Evolutionary conservation across 139 green algal genomes (phyloP).

Genomic region (Diplosphaera chodatii): DNA sequence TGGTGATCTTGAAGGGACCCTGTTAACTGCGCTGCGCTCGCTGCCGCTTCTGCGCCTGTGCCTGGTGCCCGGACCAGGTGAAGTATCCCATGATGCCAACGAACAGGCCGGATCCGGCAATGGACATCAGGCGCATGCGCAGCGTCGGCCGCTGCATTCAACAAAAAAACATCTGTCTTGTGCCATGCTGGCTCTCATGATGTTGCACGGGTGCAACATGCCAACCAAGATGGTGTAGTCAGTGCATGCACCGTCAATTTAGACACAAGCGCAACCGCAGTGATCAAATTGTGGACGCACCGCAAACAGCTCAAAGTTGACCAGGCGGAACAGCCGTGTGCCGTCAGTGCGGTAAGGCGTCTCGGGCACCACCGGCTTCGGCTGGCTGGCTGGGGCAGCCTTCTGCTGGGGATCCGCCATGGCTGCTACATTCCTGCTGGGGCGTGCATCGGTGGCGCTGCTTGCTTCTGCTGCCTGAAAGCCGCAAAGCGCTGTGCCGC

Average conservation of each 20-base stretch:
- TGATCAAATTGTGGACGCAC: background rate
- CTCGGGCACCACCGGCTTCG: background rate
- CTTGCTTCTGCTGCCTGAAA: too few relatives aligned
- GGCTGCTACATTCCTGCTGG: too few relatives aligned
- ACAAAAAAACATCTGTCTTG: background rate
- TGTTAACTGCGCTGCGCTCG: background rate
- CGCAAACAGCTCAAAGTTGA: background rate
- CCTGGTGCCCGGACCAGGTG: background rate
- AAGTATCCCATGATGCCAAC: background rate
- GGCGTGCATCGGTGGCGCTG: too few relatives aligned
- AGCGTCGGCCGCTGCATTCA: background rate
- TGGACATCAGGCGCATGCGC: background rate
- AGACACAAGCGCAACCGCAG: too few relatives aligned
- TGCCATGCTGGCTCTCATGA: too few relatives aligned
- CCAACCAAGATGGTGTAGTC: too few relatives aligned
- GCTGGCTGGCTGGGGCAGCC: too few relatives aligned
- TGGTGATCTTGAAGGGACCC: background rate
- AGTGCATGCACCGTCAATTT: too few relatives aligned
- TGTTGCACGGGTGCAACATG: too few relatives aligned
- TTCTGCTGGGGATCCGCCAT: background rate
- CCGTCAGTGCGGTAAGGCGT: background rate
- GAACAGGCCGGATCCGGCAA: background rate
- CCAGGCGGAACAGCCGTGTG: background rate
- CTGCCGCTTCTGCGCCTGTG: background rate
- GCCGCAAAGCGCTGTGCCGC: too few relatives aligned